These are phyloP conservation scores for Drechslerella coelobrocha DNA, from an alignment of 2,329 filamentous ascomycete genomes.

Conservation along the genomic window DNA sequence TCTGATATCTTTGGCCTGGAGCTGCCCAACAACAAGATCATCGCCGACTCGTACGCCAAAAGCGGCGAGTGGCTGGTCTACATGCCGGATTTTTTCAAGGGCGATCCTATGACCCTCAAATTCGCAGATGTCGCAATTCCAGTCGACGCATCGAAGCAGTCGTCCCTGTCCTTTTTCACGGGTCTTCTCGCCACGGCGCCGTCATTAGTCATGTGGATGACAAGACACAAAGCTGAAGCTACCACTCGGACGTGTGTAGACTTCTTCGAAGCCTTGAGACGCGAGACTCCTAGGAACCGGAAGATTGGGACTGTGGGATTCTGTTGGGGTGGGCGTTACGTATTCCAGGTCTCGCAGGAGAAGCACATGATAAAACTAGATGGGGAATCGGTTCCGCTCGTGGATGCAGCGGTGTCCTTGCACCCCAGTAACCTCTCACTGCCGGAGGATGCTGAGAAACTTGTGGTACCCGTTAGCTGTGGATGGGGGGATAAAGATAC, in stretches of 20 bases:
- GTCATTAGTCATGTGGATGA: slow-evolving; percentile 56
- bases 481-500: slow-evolving; percentile 57
- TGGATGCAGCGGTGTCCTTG: slow-evolving; percentile 58
- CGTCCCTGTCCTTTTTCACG: slow-evolving; percentile 58
- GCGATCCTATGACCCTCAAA: slow-evolving; percentile 56
- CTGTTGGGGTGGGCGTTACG: slow-evolving; percentile 59
- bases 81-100: slow-evolving; percentile 57
- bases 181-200: slow-evolving; percentile 58
- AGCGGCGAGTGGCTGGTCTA: slow-evolving; percentile 56
- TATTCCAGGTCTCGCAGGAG: slow-evolving; percentile 55
- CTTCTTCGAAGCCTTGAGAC: slow-evolving; percentile 56
- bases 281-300: slow-evolving; percentile 54
- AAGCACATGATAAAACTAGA: slow-evolving; percentile 57
- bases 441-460: slow-evolving; percentile 57
- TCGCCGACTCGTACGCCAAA: slow-evolving; percentile 56
- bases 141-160: slow-evolving; percentile 57
- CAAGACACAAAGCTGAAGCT: slow-evolving; percentile 56
- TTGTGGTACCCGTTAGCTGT: slow-evolving; percentile 56
- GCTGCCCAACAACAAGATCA: slow-evolving; percentile 57
- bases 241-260: slow-evolving; percentile 58
- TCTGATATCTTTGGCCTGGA: slow-evolving; percentile 56
- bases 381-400: slow-evolving; percentile 56
- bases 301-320: slow-evolving; percentile 58
- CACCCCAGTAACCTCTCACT: slow-evolving; percentile 58
- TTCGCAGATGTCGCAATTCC: slow-evolving; percentile 58